Evolutionary conservation across 129 eudicot species (phyloP).

Genomic region (Centella asiatica): DNA sequence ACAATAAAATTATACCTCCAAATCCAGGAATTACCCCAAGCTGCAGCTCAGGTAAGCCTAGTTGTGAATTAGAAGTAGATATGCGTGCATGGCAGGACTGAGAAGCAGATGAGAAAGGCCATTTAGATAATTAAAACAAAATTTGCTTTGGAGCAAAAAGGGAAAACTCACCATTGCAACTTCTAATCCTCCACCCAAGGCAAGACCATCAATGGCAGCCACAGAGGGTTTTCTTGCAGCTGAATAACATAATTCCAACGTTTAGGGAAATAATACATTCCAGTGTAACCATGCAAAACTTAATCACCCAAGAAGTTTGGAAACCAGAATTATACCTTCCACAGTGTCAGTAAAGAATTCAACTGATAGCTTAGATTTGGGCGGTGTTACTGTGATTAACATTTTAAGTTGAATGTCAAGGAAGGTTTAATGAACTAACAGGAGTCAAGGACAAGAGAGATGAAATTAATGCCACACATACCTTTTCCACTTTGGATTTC

Average conservation of each 20-base stretch:
- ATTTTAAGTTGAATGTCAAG: constrained; percentile 9
- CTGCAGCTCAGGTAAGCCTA: constrained; percentile 93
- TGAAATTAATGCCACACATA: constrained; percentile 16
- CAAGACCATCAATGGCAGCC: constrained; percentile 97
- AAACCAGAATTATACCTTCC: constrained; percentile 40
- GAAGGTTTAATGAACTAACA: not conserved
- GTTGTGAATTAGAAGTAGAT: constrained; percentile 72
- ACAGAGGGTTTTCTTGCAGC: constrained; percentile 90
- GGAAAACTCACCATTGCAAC: constrained; percentile 78
- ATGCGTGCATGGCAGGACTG: constrained; percentile 92
- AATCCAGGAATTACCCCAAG: constrained; percentile 96
- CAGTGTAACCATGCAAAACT: not conserved
- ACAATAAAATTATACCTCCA: constrained; percentile 61
- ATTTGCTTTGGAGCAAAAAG: not conserved
- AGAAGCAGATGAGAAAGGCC: constrained; percentile 2
- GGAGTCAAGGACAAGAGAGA: not conserved
- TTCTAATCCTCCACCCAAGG: constrained; percentile 96
- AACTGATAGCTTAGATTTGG: constrained; percentile 75
- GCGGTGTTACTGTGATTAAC: constrained; percentile 40
- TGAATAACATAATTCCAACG: constrained; percentile 16
- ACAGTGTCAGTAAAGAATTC: constrained; percentile 68
- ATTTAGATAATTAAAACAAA: not conserved
- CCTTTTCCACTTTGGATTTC: constrained; percentile 60
- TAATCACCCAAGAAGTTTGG: not conserved
- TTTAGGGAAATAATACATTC: not conserved